phyloP scores from a whole-genome alignment of 768 basidiomycete species.

The Tephrocybe sp. region DNA sequence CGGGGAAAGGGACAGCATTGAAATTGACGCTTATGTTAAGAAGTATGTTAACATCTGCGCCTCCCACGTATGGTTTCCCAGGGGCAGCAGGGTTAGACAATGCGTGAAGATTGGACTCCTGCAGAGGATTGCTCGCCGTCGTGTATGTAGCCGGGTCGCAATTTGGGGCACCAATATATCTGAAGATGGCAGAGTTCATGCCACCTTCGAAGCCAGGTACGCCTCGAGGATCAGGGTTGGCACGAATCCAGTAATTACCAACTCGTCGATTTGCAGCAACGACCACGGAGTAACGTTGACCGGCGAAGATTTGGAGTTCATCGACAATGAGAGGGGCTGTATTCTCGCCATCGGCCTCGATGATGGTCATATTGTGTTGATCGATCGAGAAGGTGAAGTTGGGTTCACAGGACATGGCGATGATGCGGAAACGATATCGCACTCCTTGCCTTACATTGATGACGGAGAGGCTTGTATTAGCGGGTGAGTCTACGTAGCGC shows the following conservation, averaged over 20 bases:
- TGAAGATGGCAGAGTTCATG: conserved; percentile 52
- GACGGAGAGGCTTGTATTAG: conserved; percentile 8
- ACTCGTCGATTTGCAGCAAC: conserved; percentile 35
- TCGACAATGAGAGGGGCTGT: conserved; percentile 32
- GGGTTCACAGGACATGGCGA: conserved; percentile 49
- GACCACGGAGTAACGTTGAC: conserved; percentile 33
- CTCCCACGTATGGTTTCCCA: conserved; percentile 12
- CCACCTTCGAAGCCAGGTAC: conserved; percentile 30
- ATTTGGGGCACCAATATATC: conserved; percentile 27
- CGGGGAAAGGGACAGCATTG: conserved; percentile 16
- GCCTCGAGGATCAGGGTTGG: conserved; percentile 21
- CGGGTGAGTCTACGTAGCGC: conserved; percentile 25
- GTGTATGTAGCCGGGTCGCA: conserved; percentile 27
- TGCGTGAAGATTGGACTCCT: conserved; percentile 23
- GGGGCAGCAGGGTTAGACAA: conserved; percentile 11
- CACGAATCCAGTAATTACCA: conserved; percentile 39
- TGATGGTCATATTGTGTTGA: conserved; percentile 34
- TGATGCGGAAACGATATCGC: conserved; percentile 53
- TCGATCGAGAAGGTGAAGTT: conserved; percentile 42
- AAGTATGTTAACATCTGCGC: conserved; percentile 21
- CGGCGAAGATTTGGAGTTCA: conserved; percentile 37
- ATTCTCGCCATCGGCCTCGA: conserved; percentile 37
- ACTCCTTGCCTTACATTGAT: conserved; percentile 17
- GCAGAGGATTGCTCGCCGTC: conserved; percentile 19
- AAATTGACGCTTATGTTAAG: conserved; percentile 18